These are phyloP conservation scores for Achaetomium macrosporum DNA, from an alignment of 2,329 filamentous ascomycete species.

Conservation along the genomic window DNA sequence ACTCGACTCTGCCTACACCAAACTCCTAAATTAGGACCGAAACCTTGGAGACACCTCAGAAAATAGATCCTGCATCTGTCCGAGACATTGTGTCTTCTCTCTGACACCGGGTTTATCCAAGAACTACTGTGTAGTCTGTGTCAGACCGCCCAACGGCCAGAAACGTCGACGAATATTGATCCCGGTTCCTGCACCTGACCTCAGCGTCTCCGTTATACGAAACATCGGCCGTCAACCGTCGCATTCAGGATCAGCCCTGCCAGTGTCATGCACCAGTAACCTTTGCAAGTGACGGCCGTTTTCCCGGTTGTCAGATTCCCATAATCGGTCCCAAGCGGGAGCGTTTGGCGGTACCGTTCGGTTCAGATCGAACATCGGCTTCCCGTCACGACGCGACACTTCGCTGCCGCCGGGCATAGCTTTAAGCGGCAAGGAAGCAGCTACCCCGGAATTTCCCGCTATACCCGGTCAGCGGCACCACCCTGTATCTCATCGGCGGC, in stretches of 20 bases:
- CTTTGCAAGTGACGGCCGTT: neutral
- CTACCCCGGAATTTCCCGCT: conserved; percentile 1
- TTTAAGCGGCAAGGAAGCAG: neutral
- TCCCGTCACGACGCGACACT: conserved; percentile 12
- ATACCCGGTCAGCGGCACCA: neutral
- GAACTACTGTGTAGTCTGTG: too few relatives aligned
- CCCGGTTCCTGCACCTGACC: conserved; percentile 10
- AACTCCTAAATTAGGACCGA: too few relatives aligned
- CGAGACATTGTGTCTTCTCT: neutral
- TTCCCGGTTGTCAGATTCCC: too few relatives aligned
- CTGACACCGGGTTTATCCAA: neutral
- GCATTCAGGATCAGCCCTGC: conserved; percentile 9
- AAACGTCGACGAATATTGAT: conserved; percentile 4
- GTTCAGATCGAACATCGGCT: conserved; percentile 4
- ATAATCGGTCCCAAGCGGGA: too few relatives aligned
- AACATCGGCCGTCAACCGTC: neutral
- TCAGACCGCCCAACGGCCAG: conserved; percentile 7
- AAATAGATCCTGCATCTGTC: too few relatives aligned
- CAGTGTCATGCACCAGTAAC: neutral
- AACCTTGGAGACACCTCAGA: too few relatives aligned
- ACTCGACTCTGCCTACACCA: too few relatives aligned
- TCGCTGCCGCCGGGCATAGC: too few relatives aligned
- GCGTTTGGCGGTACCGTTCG: conserved; percentile 11
- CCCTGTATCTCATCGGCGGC: neutral
- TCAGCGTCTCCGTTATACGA: conserved; percentile 6